These are phyloP conservation scores for Hypsizygus marmoreus DNA, from an alignment of 768 basidiomycete genomes.

Conservation along the genomic window DNA sequence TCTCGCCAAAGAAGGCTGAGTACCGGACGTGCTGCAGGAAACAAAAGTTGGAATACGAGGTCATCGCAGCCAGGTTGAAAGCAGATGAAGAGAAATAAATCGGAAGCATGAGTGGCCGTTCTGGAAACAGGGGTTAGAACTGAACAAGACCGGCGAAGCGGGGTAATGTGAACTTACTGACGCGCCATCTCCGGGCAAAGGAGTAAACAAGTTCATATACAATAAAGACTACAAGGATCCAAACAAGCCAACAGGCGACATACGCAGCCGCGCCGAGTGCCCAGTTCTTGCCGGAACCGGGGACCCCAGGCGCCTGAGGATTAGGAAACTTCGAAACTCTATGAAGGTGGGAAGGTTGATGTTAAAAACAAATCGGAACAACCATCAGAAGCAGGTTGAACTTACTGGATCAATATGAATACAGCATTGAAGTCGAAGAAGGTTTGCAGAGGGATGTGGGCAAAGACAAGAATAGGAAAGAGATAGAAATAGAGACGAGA, in stretches of 20 bases:
- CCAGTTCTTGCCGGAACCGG: slow-evolving; percentile 79
- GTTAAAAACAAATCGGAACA: slow-evolving; percentile 6
- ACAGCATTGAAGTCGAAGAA: slow-evolving; percentile 91
- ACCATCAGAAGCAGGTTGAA: too few species aligned
- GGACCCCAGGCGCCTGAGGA: slow-evolving; percentile 65
- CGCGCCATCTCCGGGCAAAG: slow-evolving; percentile 74
- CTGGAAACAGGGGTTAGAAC: slow-evolving; percentile 38
- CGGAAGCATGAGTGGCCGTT: slow-evolving; percentile 80
- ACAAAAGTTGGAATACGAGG: slow-evolving; percentile 81
- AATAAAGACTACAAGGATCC: slow-evolving; percentile 71
- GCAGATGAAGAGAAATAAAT: slow-evolving; percentile 83
- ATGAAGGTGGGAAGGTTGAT: slow-evolving; percentile 7
- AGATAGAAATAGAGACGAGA: slow-evolving; percentile 67
- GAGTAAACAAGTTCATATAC: slow-evolving; percentile 80
- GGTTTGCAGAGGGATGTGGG: slow-evolving; percentile 73
- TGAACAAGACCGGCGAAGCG: slow-evolving; percentile 16
- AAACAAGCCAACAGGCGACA: slow-evolving; percentile 76
- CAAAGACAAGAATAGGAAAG: slow-evolving; percentile 70
- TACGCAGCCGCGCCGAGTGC: slow-evolving; percentile 82
- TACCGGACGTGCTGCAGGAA: slow-evolving; percentile 80
- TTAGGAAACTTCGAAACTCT: slow-evolving; percentile 80
- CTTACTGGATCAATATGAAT: slow-evolving; percentile 83
- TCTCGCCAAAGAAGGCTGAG: slow-evolving; percentile 62
- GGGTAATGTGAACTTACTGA: slow-evolving; percentile 57
- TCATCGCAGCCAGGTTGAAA: slow-evolving; percentile 72